phyloP scores from a whole-genome alignment of 345 rosid species.

The Gossypioides kirkii region DNA sequence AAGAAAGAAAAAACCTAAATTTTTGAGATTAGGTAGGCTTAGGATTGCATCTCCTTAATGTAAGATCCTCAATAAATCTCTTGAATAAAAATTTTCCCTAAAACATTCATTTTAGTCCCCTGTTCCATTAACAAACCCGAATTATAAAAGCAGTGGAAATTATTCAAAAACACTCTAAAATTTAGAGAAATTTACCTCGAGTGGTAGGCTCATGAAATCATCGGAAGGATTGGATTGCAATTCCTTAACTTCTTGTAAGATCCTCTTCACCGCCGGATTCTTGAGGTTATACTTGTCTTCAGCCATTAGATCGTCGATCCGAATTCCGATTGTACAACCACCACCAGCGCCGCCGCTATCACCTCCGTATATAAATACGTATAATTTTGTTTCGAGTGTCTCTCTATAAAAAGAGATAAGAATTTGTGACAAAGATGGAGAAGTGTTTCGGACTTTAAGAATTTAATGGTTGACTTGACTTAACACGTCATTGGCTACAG shows the following conservation, averaged over 20 bases:
- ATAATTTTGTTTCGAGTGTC: not conserved
- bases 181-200: conserved; percentile 48
- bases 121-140: no score
- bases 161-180: no score
- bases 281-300: conserved; percentile 79
- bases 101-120: no score
- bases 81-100: no score
- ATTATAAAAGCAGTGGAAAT: no score
- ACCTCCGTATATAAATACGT: not conserved
- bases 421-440: not conserved
- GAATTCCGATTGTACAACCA: not conserved
- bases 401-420: not conserved
- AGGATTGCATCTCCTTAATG: no score
- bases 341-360: conserved; percentile 9
- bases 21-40: not conserved
- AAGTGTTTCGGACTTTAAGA: not conserved
- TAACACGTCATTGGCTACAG: conserved; percentile 17
- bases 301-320: conserved; percentile 45
- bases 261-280: conserved; percentile 95
- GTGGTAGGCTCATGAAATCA: conserved; percentile 97
- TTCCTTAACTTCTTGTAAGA: conserved; percentile 96
- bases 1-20: not conserved
- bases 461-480: not conserved
- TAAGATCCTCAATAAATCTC: no score
- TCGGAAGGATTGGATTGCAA: conserved; percentile 97